Evolutionary conservation across 305 asterid genomes (phyloP), one percentile per base, ranked within the genome.

Genomic region (Plantago rigida): DNA sequence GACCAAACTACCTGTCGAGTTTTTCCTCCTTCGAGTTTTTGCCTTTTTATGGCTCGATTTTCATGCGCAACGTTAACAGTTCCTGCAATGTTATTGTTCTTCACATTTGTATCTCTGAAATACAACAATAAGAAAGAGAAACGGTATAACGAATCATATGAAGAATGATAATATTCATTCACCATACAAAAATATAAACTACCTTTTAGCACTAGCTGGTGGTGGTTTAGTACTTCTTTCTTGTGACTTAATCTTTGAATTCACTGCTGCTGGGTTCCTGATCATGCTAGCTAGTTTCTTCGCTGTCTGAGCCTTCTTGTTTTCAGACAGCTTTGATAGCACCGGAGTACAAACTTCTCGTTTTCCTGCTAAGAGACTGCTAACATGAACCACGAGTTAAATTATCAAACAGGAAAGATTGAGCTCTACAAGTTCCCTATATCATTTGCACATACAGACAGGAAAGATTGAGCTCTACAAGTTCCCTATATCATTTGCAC

Each of bases 21-120:
- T 78, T 86, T 84, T 55, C 95, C 98, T 53, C 81, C 96, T 6
- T 82, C 95, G 61, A 88, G 82, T 65, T 88, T 92, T 71, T 92
- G 99, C 84, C 82, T 81, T 82, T 88, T 92, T 47, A 88, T 80
- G 47, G 99, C 94, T 73, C 70, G 99, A 73, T 84, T 88, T 61
- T 86, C 96, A 49, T 88, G 98, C 9, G 81, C 82, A 42, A 84
- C 64, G 63, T 62, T 80, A 51, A 84, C 85, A 71, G 89, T 75
- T 72, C 81, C 93, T 49, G 50, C 77, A 45, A 72, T 50, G 52
- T 36, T 36, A 7, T 52, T 36, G 11, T 52, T 78, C 74, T 78
- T 85, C 49, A 42, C 76, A 72, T 73, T 81, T 17, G 65, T 57
- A 10, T 77, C 82, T 77, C 97, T 89, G 79, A 51, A 36, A 47